Percentiles rank a stretch among this genome's conserved stretches.
Conservation (phyloP, 306 rosid species). For the Prunus dulcis region DNA sequence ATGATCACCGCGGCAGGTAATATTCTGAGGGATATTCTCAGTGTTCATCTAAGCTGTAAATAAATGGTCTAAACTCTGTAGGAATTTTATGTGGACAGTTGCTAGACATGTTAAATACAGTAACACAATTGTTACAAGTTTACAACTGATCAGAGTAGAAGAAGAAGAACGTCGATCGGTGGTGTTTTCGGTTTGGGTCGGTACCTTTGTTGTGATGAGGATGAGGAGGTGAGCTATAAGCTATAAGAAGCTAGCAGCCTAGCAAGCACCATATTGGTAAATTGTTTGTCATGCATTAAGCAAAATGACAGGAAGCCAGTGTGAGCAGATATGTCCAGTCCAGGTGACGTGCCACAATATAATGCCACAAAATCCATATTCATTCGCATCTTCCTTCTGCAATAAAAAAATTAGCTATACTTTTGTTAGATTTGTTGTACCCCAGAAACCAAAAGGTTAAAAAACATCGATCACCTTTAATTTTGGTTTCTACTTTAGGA, state of each 20-base stretch:
- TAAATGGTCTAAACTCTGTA: background rate
- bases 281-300: background rate
- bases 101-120: background rate
- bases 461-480: slow-evolving; percentile 2
- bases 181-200: background rate
- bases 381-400: background rate
- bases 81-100: slow-evolving; percentile 25
- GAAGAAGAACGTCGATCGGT: background rate
- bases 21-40: slow-evolving; percentile 5
- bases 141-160: background rate
- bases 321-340: background rate
- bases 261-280: background rate
- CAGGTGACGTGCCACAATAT: background rate
- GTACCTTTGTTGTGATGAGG: background rate
- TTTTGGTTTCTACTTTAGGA: background rate
- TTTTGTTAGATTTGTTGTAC: background rate
- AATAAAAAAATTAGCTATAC: background rate
- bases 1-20: background rate
- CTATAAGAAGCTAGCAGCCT: background rate
- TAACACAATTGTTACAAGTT: background rate
- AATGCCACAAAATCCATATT: background rate
- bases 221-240: background rate
- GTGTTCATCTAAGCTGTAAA: background rate
- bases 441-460: background rate
- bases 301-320: background rate